A percentile compares a stretch with the other conserved stretches of the same genome.
Conservation (phyloP, 352 stramenopile species). For the Phytophthora syringae region DNA sequence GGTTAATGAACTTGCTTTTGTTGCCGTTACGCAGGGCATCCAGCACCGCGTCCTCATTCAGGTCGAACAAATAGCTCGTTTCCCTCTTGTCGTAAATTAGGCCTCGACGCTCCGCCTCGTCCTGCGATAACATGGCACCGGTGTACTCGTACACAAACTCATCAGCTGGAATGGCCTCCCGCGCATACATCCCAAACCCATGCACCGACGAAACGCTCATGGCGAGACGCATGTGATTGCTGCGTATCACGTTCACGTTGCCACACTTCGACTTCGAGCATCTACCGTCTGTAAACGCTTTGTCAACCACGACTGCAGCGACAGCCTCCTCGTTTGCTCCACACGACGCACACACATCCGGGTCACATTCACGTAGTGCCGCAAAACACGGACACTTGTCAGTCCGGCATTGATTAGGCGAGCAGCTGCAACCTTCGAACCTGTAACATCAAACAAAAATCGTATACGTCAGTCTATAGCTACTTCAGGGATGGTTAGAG, state of each 20-base stretch:
- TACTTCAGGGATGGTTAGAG: too few relatives aligned
- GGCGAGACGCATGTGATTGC: conserved; percentile 17
- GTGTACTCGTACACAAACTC: conserved; percentile 76
- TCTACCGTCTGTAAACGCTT: too few relatives aligned
- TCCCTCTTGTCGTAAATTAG: conserved; percentile 83
- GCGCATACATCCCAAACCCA: conserved; percentile 59
- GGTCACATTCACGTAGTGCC: conserved; percentile 63
- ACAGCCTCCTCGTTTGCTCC: conserved; percentile 53
- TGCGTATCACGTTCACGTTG: conserved; percentile 33
- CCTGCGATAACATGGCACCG: conserved; percentile 62
- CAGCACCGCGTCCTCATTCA: conserved; percentile 88
- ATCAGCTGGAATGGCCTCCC: conserved; percentile 41
- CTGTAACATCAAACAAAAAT: conserved; percentile 20
- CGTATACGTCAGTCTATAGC: conserved; percentile 2
- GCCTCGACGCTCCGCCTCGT: conserved; percentile 71
- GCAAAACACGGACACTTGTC: conserved; percentile 56
- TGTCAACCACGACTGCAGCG: conserved; percentile 3
- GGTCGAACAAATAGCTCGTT: conserved; percentile 92
- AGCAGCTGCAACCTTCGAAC: conserved; percentile 63
- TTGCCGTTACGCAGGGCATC: conserved; percentile 91
- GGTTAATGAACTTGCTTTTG: conserved; percentile 92
- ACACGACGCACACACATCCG: conserved; percentile 56
- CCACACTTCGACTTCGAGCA: conserved; percentile 7
- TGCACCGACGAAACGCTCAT: conserved; percentile 47
- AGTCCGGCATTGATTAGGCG: conserved; percentile 48